A percentile compares a stretch with the other conserved stretches of the same genome.
These are phyloP conservation scores for Fusarium tjaetaba DNA, from an alignment of 2,329 filamentous ascomycete genomes.

Conservation along the genomic window DNA sequence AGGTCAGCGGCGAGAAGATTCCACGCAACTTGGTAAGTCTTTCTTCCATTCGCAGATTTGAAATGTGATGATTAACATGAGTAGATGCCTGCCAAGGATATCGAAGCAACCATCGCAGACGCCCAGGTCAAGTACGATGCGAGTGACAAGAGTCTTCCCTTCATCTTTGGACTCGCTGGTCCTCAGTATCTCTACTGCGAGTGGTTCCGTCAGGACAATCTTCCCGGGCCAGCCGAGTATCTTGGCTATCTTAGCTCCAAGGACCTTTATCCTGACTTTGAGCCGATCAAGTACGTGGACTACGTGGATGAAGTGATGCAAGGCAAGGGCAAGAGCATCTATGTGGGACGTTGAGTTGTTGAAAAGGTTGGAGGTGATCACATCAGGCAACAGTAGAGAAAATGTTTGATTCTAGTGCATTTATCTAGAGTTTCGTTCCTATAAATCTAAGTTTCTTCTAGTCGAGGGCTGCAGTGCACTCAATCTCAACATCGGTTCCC, in stretches of 20 bases:
- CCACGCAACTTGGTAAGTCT: slow-evolving; percentile 31
- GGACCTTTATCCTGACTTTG: slow-evolving; percentile 31
- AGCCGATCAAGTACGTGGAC: slow-evolving; percentile 17
- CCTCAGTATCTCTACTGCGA: slow-evolving; percentile 29
- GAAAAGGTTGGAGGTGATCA: not conserved
- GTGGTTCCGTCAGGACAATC: slow-evolving; percentile 30
- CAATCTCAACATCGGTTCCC: slow-evolving; percentile 78
- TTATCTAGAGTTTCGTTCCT: not conserved
- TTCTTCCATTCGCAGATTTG: too few species aligned
- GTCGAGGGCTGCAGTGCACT: slow-evolving; percentile 62
- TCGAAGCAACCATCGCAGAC: slow-evolving; percentile 3
- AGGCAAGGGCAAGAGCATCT: slow-evolving; percentile 14
- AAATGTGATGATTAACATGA: not conserved
- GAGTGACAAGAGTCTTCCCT: not conserved
- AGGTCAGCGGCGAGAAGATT: slow-evolving; percentile 59
- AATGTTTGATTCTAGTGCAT: not conserved
- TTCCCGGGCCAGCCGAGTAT: slow-evolving; percentile 21
- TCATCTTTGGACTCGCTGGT: not conserved
- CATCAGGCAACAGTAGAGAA: not conserved
- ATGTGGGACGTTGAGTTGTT: not conserved
- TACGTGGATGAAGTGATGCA: slow-evolving; percentile 21
- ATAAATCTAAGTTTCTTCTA: not conserved
- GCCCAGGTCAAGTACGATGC: slow-evolving; percentile 2
- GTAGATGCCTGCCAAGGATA: slow-evolving; percentile 13
- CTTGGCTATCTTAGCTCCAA: slow-evolving; percentile 25